Base-by-base conservation (phyloP, 2,329 filamentous ascomycete genomes). In the Neospermospora avenae region DNA sequence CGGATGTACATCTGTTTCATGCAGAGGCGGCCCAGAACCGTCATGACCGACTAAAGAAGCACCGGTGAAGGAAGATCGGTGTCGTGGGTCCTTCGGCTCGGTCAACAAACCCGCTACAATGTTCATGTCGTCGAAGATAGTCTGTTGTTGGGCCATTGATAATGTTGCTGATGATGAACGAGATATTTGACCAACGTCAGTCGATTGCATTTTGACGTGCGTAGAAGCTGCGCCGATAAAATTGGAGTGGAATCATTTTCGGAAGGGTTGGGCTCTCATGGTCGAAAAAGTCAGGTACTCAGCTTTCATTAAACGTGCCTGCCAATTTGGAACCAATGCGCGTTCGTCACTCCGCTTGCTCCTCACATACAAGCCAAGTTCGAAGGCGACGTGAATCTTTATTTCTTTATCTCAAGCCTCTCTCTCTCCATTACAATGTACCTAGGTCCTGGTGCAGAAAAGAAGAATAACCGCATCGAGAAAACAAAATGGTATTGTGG, bases 151-250 rank as follows among this genome's bases (percentile, higher is more conserved):
- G 25, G 60, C 51, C 34, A 61, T 60, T 57, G 66, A 68, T 63
- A 70, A 63, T 46, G 62, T 62, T 64, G 61, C 59, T 60, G 66
- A 70, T 48, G 68, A 68, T 63, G 67, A 63, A n/a, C 65, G 63
- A 56, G 64, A 63, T 49, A 61, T 64, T 64, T 71, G 63, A 64
- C 42, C 63, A 58, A 42, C 48, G 54, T 45, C 57, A 25, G 56
- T 61, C 39, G 71, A 59, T 65, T 71, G 70, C 73, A 76, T 75
- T 62, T 55, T 62, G 58, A 44, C 52, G 35, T 58, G 24, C 45
- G 34, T 57, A 58, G 42, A 16, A 42, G 45, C 4, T 35, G 4
- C 22, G 51, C 41, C 37, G 54, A 59, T 61, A 60, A 53, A 16
- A 11, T 58, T 57, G 56, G 28, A 35, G 10, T 28, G 25, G 55